These are phyloP conservation scores for Kwoniella europaea DNA, from an alignment of 768 basidiomycete species.

Conservation along the genomic window DNA sequence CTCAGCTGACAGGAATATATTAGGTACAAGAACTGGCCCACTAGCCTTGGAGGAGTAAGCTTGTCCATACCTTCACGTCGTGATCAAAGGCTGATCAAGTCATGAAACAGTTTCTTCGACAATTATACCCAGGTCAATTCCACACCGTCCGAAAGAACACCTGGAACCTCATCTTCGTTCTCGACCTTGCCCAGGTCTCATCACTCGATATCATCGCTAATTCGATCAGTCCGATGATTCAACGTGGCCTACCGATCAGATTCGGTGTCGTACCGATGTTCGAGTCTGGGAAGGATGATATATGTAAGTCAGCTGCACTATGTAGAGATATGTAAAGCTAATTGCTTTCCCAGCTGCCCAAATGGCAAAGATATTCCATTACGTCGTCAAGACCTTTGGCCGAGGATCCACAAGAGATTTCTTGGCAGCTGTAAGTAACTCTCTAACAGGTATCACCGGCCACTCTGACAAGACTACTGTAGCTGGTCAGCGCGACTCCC, in stretches of 20 bases:
- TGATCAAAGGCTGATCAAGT: not conserved
- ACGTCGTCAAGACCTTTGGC: slow-evolving; percentile 70
- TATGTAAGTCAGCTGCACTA: slow-evolving; percentile 27
- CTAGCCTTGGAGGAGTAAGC: slow-evolving; percentile 34
- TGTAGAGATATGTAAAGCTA: not conserved
- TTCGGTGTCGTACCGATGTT: slow-evolving; percentile 83
- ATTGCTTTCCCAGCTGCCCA: slow-evolving; percentile 62
- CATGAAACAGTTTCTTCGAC: slow-evolving; percentile 70
- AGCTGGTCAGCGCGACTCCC: slow-evolving; percentile 25
- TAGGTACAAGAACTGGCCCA: slow-evolving; percentile 59
- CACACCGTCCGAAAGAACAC: slow-evolving; percentile 76
- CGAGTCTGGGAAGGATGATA: slow-evolving; percentile 62
- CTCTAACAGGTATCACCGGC: not conserved
- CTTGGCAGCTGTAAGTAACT: slow-evolving; percentile 53
- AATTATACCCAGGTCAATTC: slow-evolving; percentile 78
- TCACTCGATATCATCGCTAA: slow-evolving; percentile 70
- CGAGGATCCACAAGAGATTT: slow-evolving; percentile 69
- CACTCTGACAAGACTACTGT: not conserved
- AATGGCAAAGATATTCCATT: slow-evolving; percentile 76
- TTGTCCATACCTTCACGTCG: slow-evolving; percentile 11
- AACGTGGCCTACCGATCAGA: slow-evolving; percentile 73
- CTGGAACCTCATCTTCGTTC: slow-evolving; percentile 77
- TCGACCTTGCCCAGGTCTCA: slow-evolving; percentile 74
- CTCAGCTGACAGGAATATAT: slow-evolving; percentile 2
- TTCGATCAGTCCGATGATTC: slow-evolving; percentile 72